Conservation (phyloP, 768 basidiomycete species). For the Mrakia blollopis region DNA sequence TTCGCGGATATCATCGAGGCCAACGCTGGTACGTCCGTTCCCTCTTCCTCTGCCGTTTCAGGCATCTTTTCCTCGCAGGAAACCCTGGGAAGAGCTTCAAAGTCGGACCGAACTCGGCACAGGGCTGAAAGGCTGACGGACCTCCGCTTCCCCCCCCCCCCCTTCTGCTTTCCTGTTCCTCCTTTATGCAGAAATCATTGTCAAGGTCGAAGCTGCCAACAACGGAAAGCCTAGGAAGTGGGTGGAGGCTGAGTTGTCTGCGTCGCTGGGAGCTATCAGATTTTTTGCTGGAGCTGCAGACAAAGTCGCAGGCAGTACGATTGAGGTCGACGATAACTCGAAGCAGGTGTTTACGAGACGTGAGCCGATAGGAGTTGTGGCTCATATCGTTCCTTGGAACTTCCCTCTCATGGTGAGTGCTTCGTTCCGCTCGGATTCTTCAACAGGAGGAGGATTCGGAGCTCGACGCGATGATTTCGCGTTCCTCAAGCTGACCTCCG, state of each 20-base stretch:
- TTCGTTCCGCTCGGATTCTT: too few species aligned
- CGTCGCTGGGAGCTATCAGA: background rate
- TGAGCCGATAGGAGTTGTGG: slow-evolving; percentile 77
- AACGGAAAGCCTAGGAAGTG: slow-evolving; percentile 14
- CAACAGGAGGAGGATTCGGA: too few species aligned
- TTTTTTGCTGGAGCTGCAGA: slow-evolving; percentile 51
- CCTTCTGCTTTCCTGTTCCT: background rate
- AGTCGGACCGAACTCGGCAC: slow-evolving; percentile 79
- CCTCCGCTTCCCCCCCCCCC: background rate
- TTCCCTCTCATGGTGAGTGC: background rate
- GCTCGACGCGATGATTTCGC: too few species aligned
- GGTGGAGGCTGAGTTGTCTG: background rate
- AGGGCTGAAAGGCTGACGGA: background rate
- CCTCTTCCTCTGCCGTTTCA: too few species aligned
- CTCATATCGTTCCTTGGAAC: slow-evolving; percentile 5
- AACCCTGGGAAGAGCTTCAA: slow-evolving; percentile 46
- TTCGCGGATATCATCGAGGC: slow-evolving; percentile 54
- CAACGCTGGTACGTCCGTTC: background rate
- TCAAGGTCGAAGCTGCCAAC: slow-evolving; percentile 21
- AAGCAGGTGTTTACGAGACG: slow-evolving; percentile 82
- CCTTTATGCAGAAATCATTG: background rate
- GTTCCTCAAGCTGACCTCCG: too few species aligned
- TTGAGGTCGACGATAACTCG: slow-evolving; percentile 65
- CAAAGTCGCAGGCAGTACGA: slow-evolving; percentile 80
- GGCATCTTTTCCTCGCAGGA: background rate